Conservation (phyloP, 2,329 filamentous ascomycete species). For the Didymella pinodella region DNA sequence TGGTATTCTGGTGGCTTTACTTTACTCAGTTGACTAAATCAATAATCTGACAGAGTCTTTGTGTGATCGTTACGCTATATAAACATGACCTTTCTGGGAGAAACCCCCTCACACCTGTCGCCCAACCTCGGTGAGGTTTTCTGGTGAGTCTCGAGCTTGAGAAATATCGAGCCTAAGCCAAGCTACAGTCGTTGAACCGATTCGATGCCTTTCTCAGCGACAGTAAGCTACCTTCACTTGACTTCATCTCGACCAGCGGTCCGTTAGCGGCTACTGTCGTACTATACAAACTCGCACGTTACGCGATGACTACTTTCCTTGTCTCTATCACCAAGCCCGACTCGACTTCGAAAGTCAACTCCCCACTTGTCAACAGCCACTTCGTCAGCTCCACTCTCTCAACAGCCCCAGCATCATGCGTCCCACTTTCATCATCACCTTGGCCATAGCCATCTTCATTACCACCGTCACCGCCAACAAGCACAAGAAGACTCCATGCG, state of each 20-base stretch:
- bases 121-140: background rate
- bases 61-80: no score
- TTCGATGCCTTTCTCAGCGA: no score
- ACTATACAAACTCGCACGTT: background rate
- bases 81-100: no score
- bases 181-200: background rate
- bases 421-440: background rate
- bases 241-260: background rate
- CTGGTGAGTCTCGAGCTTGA: background rate
- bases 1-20: no score
- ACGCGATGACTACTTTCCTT: no score
- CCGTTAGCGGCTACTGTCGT: background rate
- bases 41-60: no score
- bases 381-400: background rate
- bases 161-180: background rate
- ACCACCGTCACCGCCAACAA: background rate
- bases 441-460: background rate
- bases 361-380: background rate
- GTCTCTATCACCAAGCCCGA: background rate
- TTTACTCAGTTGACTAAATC: no score
- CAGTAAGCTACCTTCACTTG: background rate
- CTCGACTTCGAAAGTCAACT: background rate
- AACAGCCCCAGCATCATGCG: background rate
- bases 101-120: no score
- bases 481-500: background rate